Conservation (phyloP, 192 early-diverging fungal genomes). For the Hyaloraphidium curvatum region DNA sequence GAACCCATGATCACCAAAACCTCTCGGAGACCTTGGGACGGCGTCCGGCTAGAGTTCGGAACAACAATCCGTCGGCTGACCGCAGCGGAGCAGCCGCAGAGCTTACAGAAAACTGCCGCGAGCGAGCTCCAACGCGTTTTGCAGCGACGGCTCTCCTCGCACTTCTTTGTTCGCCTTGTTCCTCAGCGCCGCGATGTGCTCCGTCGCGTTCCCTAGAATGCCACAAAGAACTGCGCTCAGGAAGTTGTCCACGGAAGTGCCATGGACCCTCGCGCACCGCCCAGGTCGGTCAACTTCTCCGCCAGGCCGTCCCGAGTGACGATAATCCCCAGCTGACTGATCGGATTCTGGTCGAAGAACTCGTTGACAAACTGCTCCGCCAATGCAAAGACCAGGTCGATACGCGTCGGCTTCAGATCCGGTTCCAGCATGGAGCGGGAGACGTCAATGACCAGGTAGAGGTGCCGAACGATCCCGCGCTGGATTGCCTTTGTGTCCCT, state of each 20-base stretch:
- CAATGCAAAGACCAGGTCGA: constrained; percentile 47
- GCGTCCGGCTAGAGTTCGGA: constrained; percentile 12
- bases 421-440: constrained; percentile 66
- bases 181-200: constrained; percentile 53
- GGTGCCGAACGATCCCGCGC: constrained; percentile 66
- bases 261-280: constrained; percentile 20
- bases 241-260: background rate
- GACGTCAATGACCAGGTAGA: constrained; percentile 65
- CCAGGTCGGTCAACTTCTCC: constrained; percentile 67
- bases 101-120: constrained; percentile 35
- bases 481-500: constrained; percentile 51
- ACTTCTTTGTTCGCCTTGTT: constrained; percentile 43
- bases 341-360: constrained; percentile 91
- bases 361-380: constrained; percentile 59
- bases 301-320: constrained; percentile 69
- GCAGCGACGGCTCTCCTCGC: constrained; percentile 73
- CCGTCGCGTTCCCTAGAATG: constrained; percentile 44
- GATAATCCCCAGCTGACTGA: constrained; percentile 69
- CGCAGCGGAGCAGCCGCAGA: constrained; percentile 4
- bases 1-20: constrained; percentile 72
- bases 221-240: too few species aligned
- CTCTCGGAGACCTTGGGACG: constrained; percentile 74
- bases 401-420: constrained; percentile 62
- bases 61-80: background rate
- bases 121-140: constrained; percentile 78